Conservation (phyloP, 495 filamentous ascomycete species). For the Rhypophila decipiens region DNA sequence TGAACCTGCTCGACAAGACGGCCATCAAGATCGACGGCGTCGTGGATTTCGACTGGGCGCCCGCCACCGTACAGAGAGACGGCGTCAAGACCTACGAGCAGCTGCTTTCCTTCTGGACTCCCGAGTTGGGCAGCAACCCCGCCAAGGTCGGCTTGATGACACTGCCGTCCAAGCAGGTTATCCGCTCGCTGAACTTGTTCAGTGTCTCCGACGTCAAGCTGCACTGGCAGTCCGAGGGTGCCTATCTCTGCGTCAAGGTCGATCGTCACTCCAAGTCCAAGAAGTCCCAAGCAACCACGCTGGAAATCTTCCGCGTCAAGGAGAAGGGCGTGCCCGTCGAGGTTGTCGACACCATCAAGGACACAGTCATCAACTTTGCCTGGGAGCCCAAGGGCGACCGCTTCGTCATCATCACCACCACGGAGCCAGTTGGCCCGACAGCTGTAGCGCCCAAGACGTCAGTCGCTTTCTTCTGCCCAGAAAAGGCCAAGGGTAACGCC, state of each 20-base stretch:
- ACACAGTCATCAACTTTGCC: constrained; percentile 97
- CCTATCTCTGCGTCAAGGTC: constrained; percentile 96
- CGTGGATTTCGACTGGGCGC: constrained; percentile 97
- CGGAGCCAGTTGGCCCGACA: constrained; percentile 69
- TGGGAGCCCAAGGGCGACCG: constrained; percentile 98
- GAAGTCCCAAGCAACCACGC: constrained; percentile 91
- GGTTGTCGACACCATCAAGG: constrained; percentile 93
- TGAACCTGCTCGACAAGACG: constrained; percentile 83
- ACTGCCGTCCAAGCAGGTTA: constrained; percentile 86
- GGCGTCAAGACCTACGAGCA: constrained; percentile 87
- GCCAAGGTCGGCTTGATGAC: constrained; percentile 94
- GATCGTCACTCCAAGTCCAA: constrained; percentile 98
- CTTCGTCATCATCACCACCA: constrained; percentile 94
- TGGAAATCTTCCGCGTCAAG: constrained; percentile 93
- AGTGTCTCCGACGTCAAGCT: constrained; percentile 96
- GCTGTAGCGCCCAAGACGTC: constrained; percentile 88
- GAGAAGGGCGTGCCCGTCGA: constrained; percentile 98
- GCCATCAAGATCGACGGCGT: constrained; percentile 93
- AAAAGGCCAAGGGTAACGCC: constrained; percentile 71
- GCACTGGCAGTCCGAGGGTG: constrained; percentile 91
- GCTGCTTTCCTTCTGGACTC: constrained; percentile 96
- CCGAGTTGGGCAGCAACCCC: constrained; percentile 97
- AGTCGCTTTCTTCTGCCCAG: constrained; percentile 92
- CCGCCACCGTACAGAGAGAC: constrained; percentile 68
- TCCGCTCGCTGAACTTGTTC: constrained; percentile 92